Evolutionary conservation across 202 grass and related monocot genomes (phyloP).

Genomic region (Saccharum hybrid): DNA sequence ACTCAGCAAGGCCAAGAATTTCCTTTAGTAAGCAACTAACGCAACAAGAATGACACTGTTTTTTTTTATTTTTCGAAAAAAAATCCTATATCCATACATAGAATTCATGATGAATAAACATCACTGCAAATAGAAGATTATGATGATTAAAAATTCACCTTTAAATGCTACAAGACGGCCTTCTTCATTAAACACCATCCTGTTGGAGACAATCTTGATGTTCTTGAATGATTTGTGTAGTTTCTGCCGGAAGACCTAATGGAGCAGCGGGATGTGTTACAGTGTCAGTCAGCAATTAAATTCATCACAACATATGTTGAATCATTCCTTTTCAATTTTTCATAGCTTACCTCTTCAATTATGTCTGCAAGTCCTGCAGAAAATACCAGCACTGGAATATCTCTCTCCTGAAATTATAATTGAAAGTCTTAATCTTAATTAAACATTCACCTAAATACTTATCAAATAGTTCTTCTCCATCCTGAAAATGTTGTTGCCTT

Average conservation of each 20-base stretch:
- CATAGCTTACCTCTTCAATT: constrained; percentile 79
- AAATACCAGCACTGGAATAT: constrained; percentile 86
- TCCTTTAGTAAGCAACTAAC: not conserved
- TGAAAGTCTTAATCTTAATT: constrained; percentile 30
- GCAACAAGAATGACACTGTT: not conserved
- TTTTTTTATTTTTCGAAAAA: not conserved
- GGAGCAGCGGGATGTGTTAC: not conserved
- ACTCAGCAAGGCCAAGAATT: not conserved
- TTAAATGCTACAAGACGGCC: constrained; percentile 83
- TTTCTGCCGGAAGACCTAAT: constrained; percentile 93
- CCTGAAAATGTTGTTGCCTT: not conserved
- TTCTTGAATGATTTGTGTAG: constrained; percentile 81
- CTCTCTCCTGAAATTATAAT: constrained; percentile 69
- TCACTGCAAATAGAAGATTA: not conserved
- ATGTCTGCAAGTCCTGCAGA: constrained; percentile 97
- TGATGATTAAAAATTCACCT: constrained; percentile 53
- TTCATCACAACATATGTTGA: constrained; percentile 18
- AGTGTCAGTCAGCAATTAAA: constrained; percentile 34
- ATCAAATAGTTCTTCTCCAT: constrained; percentile 24
- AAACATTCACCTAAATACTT: constrained; percentile 25
- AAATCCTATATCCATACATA: not conserved
- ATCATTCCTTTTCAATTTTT: not conserved
- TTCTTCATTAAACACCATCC: constrained; percentile 89
- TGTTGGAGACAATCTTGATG: constrained; percentile 90
- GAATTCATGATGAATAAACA: not conserved